Evolutionary conservation across 306 rosid genomes (phyloP), one percentile per base, ranked within the genome.

Genomic region (Begonia peltatifolia): DNA sequence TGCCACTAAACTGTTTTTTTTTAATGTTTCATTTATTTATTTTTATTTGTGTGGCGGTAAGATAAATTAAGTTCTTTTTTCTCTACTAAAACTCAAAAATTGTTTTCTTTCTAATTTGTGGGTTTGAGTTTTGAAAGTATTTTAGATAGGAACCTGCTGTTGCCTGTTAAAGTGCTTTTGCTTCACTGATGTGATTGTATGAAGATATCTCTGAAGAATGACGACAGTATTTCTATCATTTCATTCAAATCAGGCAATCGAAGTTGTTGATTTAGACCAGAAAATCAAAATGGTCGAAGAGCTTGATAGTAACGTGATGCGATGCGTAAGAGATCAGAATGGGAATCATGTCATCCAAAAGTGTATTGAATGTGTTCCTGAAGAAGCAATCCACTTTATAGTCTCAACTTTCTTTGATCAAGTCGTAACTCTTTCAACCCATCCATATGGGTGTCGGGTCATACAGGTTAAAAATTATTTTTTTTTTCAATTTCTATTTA

Each of bases 321-420:
- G 92, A 46, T 87, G 96, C 64, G 96, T 87, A 10, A 84, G 96
- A 38, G 96, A 87, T 79, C 96, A 87, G 74, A 87, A 87, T 64
- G 96, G 96, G 55, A 87, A 87, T 68, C 96, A 87, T 61, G 96
- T 87, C 44, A 76, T 87, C 65, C 96, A 87, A 72, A 83, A 83
- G 58, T 87, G 96, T 61, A 87, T 87, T 50, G 96, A 87, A 68
- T 81, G 87, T 74, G 87, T 87, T 23, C 94, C 94, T 63, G 94
- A 87, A 62, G 83, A 78, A 52, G 82, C 74, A 11, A 76, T 78
- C 62, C 50, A 67, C 51, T 87, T 87, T 59, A 84, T 87, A 10
- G 53, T 50, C 53, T n/a, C 53, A 6, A 50, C 53, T 12, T 50
- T 50, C 30, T 50, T n/a, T 50, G 53, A 50, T 15, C 53, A 50